Conservation (phyloP, 2,329 filamentous ascomycete species). For the Hortaea werneckii region DNA sequence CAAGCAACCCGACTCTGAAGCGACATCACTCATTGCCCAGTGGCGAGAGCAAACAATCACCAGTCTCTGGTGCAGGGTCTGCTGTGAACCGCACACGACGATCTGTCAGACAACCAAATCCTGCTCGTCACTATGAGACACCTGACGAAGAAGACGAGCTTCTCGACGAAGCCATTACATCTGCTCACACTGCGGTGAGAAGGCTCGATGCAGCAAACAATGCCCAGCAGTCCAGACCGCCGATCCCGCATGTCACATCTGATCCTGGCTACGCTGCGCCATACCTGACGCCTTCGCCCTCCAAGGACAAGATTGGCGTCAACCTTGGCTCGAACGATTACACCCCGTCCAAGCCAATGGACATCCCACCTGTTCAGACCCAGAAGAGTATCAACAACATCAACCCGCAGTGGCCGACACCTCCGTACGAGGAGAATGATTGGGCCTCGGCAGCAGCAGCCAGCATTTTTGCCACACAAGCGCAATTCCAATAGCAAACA, state of each 20-base stretch:
- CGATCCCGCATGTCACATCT: constrained; percentile 53
- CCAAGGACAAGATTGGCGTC: constrained; percentile 69
- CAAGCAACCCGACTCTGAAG: constrained; percentile 38
- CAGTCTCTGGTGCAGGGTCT: constrained; percentile 37
- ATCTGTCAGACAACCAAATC: constrained; percentile 61
- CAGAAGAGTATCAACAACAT: constrained; percentile 38
- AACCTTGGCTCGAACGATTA: constrained; percentile 59
- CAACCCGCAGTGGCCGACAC: constrained; percentile 78
- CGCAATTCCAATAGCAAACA: constrained; percentile 23
- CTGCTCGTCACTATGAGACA: constrained; percentile 79
- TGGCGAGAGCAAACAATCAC: constrained; percentile 44
- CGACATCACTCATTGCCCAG: constrained; percentile 39
- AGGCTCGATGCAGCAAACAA: constrained; percentile 47
- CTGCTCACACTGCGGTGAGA: constrained; percentile 64
- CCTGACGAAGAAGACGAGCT: constrained; percentile 95
- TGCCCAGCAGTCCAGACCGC: constrained; percentile 29
- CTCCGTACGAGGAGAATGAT: constrained; percentile 86
- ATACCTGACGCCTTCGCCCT: constrained; percentile 65
- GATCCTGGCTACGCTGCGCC: constrained; percentile 44
- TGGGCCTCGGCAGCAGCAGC: constrained; percentile 78
- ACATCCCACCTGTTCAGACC: constrained; percentile 51
- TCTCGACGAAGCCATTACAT: constrained; percentile 75
- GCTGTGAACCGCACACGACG: constrained; percentile 71
- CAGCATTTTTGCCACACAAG: constrained; percentile 68
- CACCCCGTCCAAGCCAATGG: constrained; percentile 58